A percentile compares a stretch with the other conserved stretches of the same genome.
Conservation (phyloP, 371 early-diverging fungal genomes). For the Lichtheimia hyalospora region DNA sequence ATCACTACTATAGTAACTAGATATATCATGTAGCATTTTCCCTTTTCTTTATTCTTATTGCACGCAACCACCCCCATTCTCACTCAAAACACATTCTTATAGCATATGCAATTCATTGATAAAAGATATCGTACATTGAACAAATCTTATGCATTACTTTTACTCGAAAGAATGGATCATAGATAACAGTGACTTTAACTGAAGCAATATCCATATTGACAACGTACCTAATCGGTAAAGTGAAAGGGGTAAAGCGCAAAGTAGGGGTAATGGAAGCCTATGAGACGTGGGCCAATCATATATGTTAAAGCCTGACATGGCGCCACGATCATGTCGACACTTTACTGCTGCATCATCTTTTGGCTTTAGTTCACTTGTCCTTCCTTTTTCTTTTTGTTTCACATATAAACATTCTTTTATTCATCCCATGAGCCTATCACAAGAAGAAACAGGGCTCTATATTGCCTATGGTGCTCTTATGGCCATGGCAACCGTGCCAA, state of each 20-base stretch:
- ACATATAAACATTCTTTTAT: conserved; percentile 1
- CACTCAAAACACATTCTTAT: background rate
- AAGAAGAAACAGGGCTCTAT: conserved; percentile 47
- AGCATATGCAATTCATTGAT: background rate
- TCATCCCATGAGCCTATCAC: conserved; percentile 14
- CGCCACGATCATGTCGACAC: too few relatives aligned
- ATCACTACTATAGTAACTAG: conserved; percentile 1
- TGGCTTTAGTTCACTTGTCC: background rate
- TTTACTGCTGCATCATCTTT: too few relatives aligned
- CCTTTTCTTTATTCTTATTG: background rate
- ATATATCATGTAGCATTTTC: conserved; percentile 2
- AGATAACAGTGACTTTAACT: too few relatives aligned
- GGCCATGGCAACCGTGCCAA: conserved; percentile 86
- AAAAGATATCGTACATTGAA: too few relatives aligned
- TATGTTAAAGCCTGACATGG: too few relatives aligned
- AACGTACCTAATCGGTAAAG: too few relatives aligned
- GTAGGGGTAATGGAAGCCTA: too few relatives aligned
- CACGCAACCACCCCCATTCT: background rate
- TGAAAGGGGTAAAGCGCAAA: too few relatives aligned
- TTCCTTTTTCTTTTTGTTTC: background rate
- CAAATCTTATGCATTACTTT: background rate
- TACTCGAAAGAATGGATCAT: background rate
- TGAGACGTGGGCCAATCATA: too few relatives aligned
- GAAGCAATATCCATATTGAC: too few relatives aligned
- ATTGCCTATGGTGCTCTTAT: conserved; percentile 88